Base-by-base conservation (phyloP, 1,284 basidiomycete genomes). In the Athelia psychrophila region DNA sequence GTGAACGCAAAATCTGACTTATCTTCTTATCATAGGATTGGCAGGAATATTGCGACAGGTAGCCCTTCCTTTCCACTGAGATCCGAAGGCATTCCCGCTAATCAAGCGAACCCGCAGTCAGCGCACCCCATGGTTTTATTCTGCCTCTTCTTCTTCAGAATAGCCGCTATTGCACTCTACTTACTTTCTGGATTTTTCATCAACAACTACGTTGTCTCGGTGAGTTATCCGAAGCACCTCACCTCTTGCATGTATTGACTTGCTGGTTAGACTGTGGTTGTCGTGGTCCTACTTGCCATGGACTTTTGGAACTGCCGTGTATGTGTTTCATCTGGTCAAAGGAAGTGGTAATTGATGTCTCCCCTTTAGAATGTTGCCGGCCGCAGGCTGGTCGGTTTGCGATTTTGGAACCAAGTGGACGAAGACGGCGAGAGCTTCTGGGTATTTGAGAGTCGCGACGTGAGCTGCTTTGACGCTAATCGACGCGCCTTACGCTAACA, bases 291-390 rank as follows among this genome's bases (percentile, higher is more conserved):
- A 20, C 80, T 98, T 30, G 89, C 94, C 1, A 88, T 95, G 79
- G 95, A 98, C 71, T 98, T 98, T 67, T 97, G 95, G 95, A 97
- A 95, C 64, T 94, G 93, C 59, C 74, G 92, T 64, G 92, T 93
- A 61, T 56, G 53, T 54, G 27, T 49, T 49, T 48, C 2, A 22
- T 20, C 40, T 30, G 36, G 49, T 35, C n/a, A n/a, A n/a, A n/a
- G n/a, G n/a, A n/a, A n/a, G n/a, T n/a, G n/a, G n/a, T n/a, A 48
- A 20, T 20, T 23, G 30, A 54, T 4, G 35, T 42, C 42, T 44
- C 22, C 8, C 16, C 3, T 48, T 51, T 60, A 95, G 87, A 98
- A 98, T 63, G 92, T 98, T 20, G 84, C 94, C 1, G 95, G 95
- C 2, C 77, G 95, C 55, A 93, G 88, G 10, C 75, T 98, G 12